These are phyloP conservation scores for Colletotrichum sp. DNA, from an alignment of 2,329 filamentous ascomycete species.

Conservation along the genomic window DNA sequence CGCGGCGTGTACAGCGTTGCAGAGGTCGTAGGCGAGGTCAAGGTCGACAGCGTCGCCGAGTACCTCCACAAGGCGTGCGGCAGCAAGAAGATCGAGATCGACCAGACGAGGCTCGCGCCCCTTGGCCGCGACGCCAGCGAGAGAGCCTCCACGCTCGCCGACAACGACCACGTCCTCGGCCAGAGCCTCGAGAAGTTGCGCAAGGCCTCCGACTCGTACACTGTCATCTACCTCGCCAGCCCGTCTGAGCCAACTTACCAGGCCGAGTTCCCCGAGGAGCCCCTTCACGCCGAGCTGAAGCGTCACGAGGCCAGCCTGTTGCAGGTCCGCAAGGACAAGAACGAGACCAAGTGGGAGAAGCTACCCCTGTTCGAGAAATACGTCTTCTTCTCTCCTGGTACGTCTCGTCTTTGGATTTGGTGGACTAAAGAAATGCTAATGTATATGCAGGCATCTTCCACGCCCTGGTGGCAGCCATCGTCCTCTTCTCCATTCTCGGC, in stretches of 20 bases:
- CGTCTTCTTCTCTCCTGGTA: conserved; percentile 90
- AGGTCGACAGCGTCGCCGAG: conserved; percentile 43
- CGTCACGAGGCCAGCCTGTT: conserved; percentile 47
- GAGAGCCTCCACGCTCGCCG: conserved; percentile 48
- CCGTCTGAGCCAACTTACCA: conserved; percentile 66
- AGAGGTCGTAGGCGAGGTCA: conserved; percentile 60
- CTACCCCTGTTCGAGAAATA: conserved; percentile 85
- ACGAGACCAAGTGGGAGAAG: conserved; percentile 43
- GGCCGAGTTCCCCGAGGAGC: conserved; percentile 61
- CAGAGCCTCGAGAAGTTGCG: conserved; percentile 45
- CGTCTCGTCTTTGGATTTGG: conserved; percentile 28
- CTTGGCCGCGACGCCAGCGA: conserved; percentile 37
- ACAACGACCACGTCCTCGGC: conserved; percentile 59
- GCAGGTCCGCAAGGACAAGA: conserved; percentile 38
- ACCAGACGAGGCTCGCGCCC: conserved; percentile 44
- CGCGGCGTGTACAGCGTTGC: conserved; percentile 52
- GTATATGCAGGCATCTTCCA: conserved; percentile 80
- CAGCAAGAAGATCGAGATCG: conserved; percentile 38
- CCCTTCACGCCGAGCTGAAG: conserved; percentile 76
- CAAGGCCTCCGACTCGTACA: conserved; percentile 59
- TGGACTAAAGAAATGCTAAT: background rate
- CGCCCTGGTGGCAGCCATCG: conserved; percentile 72
- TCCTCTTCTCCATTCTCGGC: conserved; percentile 79
- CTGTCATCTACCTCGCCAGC: conserved; percentile 76
- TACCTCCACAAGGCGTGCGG: conserved; percentile 54